These are phyloP conservation scores for Exophiala oligosperma DNA, from an alignment of 2,329 filamentous ascomycete species.

Conservation along the genomic window DNA sequence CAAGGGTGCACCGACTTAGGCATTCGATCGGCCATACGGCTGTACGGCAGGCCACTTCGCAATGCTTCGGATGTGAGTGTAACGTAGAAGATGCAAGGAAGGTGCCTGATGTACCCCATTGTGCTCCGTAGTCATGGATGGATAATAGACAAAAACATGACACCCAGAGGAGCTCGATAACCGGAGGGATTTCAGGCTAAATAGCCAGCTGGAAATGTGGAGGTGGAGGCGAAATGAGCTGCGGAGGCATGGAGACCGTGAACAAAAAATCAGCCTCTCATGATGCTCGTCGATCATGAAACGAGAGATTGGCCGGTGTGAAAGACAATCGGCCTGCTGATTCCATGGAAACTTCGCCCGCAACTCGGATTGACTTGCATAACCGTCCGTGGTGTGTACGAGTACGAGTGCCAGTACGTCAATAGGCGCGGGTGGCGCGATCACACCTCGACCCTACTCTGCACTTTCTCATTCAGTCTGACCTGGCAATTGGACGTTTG, in stretches of 20 bases:
- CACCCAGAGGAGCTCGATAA: neutral
- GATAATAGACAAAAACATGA: neutral
- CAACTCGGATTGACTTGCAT: constrained; percentile 4
- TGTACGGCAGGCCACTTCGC: neutral
- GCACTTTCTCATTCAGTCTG: too few species aligned
- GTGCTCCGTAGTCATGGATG: neutral
- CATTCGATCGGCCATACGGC: neutral
- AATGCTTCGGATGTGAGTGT: neutral
- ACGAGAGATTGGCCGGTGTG: neutral
- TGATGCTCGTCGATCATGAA: neutral
- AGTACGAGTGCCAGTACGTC: neutral
- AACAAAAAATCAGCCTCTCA: neutral
- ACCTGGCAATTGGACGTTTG: too few species aligned
- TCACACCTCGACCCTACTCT: too few species aligned
- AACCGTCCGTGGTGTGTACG: neutral
- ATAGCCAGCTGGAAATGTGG: constrained; percentile 1
- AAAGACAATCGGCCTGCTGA: neutral
- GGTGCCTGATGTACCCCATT: neutral
- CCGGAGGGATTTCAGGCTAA: neutral
- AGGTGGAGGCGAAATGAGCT: constrained; percentile 2
- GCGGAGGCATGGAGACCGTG: neutral
- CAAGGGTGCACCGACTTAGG: too few species aligned
- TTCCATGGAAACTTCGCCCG: constrained; percentile 18
- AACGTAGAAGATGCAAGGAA: neutral
- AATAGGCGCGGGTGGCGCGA: too few species aligned